Evolutionary conservation across 1,284 basidiomycete genomes (phyloP).

Genomic region (Acaromyces ingoldii): DNA sequence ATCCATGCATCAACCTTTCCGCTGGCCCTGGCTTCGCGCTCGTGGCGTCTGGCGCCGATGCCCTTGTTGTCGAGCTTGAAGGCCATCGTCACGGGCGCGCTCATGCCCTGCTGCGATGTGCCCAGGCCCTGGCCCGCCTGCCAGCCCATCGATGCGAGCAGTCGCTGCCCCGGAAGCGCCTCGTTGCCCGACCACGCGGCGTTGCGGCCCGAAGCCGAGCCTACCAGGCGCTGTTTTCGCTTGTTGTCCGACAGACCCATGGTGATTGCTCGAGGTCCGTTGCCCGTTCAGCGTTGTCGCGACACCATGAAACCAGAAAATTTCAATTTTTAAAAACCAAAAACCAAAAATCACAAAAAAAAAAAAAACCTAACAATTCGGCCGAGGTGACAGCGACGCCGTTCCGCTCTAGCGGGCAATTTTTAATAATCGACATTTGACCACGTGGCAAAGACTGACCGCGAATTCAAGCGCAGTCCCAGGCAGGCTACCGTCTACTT

Average conservation of each 20-base stretch:
- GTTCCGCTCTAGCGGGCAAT: no score
- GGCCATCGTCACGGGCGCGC: conserved; percentile 34
- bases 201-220: conserved; percentile 39
- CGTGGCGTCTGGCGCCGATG: conserved; percentile 43
- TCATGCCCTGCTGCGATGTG: conserved; percentile 30
- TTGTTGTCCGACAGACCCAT: conserved; percentile 48
- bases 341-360: no score
- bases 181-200: conserved; percentile 41
- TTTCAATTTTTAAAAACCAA: no score
- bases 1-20: conserved; percentile 37
- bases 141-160: conserved; percentile 51
- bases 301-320: no score
- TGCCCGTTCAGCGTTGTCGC: no score
- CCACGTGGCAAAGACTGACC: no score
- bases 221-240: conserved; percentile 44
- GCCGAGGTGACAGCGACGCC: no score
- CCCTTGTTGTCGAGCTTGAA: conserved; percentile 50
- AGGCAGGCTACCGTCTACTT: no score
- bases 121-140: conserved; percentile 42
- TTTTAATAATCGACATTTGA: no score
- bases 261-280: no score
- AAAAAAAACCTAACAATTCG: no score
- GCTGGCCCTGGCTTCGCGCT: conserved; percentile 39
- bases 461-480: no score
- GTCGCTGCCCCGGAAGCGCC: conserved; percentile 47